Conservation (phyloP, 1,139 yeast species). For the Blastobotrys persicus region DNA sequence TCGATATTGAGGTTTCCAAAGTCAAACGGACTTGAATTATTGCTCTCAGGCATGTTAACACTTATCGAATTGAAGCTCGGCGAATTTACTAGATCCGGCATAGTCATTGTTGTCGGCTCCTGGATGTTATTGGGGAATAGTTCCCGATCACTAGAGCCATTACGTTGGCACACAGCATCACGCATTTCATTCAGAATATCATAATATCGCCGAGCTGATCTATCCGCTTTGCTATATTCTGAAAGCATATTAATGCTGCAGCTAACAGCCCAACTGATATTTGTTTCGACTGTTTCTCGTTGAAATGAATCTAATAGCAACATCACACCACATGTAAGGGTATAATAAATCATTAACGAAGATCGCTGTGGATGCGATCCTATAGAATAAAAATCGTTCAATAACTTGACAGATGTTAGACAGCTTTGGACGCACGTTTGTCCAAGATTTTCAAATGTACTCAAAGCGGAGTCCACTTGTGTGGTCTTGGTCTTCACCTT, state of each 20-base stretch:
- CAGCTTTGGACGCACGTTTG: constrained; percentile 7
- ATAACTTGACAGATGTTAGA: not conserved
- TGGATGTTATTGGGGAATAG: not conserved
- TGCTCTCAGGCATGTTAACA: constrained; percentile 1
- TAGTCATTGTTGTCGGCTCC: not conserved
- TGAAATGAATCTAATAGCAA: not conserved
- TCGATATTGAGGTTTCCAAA: constrained; percentile 6
- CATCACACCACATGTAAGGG: constrained; percentile 4
- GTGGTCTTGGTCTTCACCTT: not conserved
- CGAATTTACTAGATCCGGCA: not conserved
- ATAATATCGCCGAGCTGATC: not conserved
- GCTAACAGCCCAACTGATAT: constrained; percentile 1
- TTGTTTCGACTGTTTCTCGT: constrained; percentile 4
- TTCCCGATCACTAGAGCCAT: not conserved
- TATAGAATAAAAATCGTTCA: constrained; percentile 3
- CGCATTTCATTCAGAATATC: constrained; percentile 6
- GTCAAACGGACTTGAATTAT: constrained; percentile 3
- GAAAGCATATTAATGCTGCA: constrained; percentile 2
- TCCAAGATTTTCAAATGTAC: constrained; percentile 7
- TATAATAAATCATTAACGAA: constrained; percentile 4
- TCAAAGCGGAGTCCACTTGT: not conserved
- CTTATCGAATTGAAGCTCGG: not conserved
- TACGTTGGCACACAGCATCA: not conserved
- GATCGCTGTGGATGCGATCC: constrained; percentile 8
- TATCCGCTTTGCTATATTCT: constrained; percentile 2